Evolutionary conservation across 495 filamentous ascomycete species (phyloP).

Genomic region (Pseudomonodictys pantanalensis): DNA sequence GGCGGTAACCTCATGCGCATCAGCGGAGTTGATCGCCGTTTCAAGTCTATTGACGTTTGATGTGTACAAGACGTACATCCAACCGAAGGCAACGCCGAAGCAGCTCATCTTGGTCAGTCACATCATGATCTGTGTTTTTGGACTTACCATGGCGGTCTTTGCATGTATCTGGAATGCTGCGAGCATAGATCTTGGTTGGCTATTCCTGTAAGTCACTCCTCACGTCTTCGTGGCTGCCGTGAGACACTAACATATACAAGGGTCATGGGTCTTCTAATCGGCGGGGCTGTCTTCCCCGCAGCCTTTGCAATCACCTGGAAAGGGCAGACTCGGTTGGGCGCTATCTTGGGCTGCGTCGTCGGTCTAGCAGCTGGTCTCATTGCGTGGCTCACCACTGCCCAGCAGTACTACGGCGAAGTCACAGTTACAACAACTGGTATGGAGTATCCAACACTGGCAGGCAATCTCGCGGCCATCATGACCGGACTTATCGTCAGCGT

Average conservation of each 20-base stretch:
- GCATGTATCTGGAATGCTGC: conserved; percentile 39
- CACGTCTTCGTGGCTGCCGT: neutral
- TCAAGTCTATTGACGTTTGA: conserved; percentile 34
- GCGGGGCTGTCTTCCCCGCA: conserved; percentile 35
- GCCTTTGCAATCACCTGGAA: conserved; percentile 36
- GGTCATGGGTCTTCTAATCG: conserved; percentile 35
- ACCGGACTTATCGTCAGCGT: conserved; percentile 37
- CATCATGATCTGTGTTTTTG: conserved; percentile 35
- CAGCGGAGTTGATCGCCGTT: conserved; percentile 36
- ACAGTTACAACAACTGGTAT: conserved; percentile 28
- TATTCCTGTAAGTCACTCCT: conserved; percentile 22
- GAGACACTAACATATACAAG: neutral
- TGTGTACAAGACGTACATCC: conserved; percentile 36
- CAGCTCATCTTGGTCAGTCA: conserved; percentile 35
- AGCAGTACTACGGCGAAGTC: conserved; percentile 29
- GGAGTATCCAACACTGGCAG: conserved; percentile 40
- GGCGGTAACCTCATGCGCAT: conserved; percentile 34
- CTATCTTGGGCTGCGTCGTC: conserved; percentile 27
- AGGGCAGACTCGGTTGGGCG: conserved; percentile 25
- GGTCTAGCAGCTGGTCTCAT: conserved; percentile 32
- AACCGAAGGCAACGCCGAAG: conserved; percentile 25
- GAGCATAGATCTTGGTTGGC: conserved; percentile 35
- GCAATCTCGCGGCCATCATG: conserved; percentile 39
- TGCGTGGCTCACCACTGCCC: conserved; percentile 33
- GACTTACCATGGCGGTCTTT: conserved; percentile 46